Evolutionary conservation across 2,329 filamentous ascomycete species (phyloP).

Genomic region (Fusarium buxicola): DNA sequence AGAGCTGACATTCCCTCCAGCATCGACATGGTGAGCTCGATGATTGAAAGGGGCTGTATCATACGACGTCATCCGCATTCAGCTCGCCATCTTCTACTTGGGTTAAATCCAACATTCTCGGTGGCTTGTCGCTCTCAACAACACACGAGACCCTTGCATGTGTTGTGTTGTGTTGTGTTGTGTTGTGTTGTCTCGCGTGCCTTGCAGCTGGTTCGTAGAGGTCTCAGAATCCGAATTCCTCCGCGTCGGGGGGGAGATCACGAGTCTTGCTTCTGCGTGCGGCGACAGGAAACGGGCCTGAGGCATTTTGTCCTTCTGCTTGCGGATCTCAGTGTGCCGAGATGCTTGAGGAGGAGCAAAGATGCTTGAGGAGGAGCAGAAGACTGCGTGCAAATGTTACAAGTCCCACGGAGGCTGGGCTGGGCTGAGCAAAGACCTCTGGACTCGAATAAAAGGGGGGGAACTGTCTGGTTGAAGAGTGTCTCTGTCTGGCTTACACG

Average conservation of each 20-base stretch:
- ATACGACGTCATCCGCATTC: no score
- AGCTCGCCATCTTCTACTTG: no score
- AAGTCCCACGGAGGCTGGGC: background rate
- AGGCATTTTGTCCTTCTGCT: conserved; percentile 14
- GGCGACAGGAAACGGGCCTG: background rate
- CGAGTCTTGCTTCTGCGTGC: conserved; percentile 6
- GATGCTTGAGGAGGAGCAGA: background rate
- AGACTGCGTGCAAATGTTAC: conserved; percentile 2
- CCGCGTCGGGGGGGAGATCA: conserved; percentile 20
- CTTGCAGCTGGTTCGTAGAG: background rate
- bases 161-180: conserved; percentile 10
- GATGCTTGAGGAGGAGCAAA: background rate
- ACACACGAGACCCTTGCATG: background rate
- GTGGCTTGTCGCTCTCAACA: background rate
- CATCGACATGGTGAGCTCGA: background rate
- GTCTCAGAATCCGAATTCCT: conserved; percentile 34
- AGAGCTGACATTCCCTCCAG: background rate
- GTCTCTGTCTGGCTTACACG: conserved; percentile 14
- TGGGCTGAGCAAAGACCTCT: background rate
- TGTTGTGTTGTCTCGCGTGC: conserved; percentile 12
- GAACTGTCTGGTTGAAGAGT: conserved; percentile 1
- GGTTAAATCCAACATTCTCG: background rate
- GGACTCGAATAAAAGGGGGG: background rate
- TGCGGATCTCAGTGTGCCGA: conserved; percentile 4
- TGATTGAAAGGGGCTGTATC: background rate